Percentiles rank a stretch among this genome's conserved stretches.
Conservation (phyloP, 257 asterid genomes). For the Capsicum pubescens region DNA sequence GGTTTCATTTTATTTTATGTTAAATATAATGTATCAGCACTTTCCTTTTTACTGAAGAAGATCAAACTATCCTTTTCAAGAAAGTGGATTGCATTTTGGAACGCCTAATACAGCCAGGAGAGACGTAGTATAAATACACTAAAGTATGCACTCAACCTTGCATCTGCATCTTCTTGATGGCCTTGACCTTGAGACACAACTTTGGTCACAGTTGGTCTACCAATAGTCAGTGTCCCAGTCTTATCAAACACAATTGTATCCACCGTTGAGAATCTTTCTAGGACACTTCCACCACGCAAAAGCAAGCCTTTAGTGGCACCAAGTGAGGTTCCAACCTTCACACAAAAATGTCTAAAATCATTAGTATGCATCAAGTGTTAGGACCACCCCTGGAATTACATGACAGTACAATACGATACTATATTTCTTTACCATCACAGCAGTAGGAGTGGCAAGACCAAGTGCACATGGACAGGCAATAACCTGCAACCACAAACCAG, state of each 20-base stretch:
- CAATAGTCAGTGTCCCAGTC: conserved; percentile 94
- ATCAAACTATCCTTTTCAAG: conserved; percentile 2
- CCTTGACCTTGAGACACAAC: conserved; percentile 55
- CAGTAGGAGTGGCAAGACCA: conserved; percentile 99
- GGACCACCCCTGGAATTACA: conserved; percentile 8
- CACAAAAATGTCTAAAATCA: conserved; percentile 31
- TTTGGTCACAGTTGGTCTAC: conserved; percentile 89
- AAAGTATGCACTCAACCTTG: conserved; percentile 58
- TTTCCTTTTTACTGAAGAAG: background rate
- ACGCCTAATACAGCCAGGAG: conserved; percentile 15
- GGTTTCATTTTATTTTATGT: background rate
- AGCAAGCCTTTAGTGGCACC: conserved; percentile 97
- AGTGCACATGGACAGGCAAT: conserved; percentile 99
- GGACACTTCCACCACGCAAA: conserved; percentile 95
- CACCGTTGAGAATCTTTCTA: conserved; percentile 85
- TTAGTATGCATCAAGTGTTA: conserved; percentile 22
- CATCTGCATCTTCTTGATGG: conserved; percentile 43
- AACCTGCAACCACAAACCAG: conserved; percentile 64
- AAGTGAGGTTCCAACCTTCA: conserved; percentile 98
- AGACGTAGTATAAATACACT: background rate
- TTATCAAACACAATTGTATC: conserved; percentile 89
- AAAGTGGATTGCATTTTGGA: conserved; percentile 15
- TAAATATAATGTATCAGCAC: background rate
- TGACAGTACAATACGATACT: background rate
- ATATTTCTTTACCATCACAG: conserved; percentile 78